A percentile compares a stretch with the other conserved stretches of the same genome.
Evolutionary conservation across 1,284 basidiomycete genomes (phyloP).

Genomic region (Fomitopsis pinicola): DNA sequence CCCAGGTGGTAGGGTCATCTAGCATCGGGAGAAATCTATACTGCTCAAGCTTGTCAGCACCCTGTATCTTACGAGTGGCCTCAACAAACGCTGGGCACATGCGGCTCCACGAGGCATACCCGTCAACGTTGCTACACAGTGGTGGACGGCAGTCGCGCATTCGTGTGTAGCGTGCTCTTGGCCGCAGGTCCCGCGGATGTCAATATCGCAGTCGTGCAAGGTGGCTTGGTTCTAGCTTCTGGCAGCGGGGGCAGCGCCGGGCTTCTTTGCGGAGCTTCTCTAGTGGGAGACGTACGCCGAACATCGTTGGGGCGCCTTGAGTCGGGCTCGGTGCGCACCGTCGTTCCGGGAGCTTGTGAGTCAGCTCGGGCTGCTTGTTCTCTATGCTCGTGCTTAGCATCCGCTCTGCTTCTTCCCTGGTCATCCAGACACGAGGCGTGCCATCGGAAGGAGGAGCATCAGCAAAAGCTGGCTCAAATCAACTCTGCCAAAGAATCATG

Average conservation of each 20-base stretch:
- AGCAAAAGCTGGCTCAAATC: background rate
- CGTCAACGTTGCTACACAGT: background rate
- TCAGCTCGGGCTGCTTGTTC: background rate
- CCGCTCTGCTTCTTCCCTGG: background rate
- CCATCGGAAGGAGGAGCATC: background rate
- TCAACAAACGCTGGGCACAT: background rate
- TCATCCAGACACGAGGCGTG: constrained; percentile 1
- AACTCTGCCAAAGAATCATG: background rate
- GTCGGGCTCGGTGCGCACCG: background rate
- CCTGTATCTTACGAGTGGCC: background rate
- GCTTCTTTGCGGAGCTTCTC: constrained; percentile 3
- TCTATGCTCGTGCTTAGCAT: background rate
- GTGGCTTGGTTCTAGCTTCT: constrained; percentile 4
- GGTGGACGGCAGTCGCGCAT: background rate
- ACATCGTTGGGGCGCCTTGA: background rate
- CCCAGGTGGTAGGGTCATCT: background rate
- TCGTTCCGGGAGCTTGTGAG: background rate
- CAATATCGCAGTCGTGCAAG: background rate
- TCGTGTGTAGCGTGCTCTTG: background rate
- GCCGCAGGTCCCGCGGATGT: constrained; percentile 7
- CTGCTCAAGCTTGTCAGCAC: background rate
- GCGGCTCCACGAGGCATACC: background rate
- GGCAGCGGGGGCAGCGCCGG: constrained; percentile 9
- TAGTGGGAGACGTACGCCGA: background rate
- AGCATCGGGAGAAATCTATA: background rate